These are phyloP conservation scores for Paralagenidium karlingii DNA, from an alignment of 352 stramenopile species.

Conservation along the genomic window DNA sequence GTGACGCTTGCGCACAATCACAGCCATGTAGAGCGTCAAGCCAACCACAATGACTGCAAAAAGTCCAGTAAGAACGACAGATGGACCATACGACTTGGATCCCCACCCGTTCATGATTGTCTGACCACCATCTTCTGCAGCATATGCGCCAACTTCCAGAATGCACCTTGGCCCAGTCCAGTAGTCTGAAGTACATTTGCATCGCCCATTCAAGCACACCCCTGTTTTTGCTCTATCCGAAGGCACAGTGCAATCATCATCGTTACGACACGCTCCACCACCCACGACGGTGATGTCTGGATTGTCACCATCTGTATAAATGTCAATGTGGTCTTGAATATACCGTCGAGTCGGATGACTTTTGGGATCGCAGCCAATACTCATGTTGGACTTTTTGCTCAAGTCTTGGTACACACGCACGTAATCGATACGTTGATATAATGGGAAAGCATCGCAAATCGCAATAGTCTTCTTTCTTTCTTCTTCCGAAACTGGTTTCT, in stretches of 20 bases:
- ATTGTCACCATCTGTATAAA: slow-evolving; percentile 9
- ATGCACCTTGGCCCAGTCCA: too few relatives aligned
- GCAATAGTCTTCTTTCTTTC: slow-evolving; percentile 2
- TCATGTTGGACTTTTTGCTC: slow-evolving; percentile 2
- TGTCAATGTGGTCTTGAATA: slow-evolving; percentile 9
- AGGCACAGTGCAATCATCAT: slow-evolving; percentile 10
- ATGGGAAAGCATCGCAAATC: slow-evolving; percentile 6
- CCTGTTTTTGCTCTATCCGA: slow-evolving; percentile 39
- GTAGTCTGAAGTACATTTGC: too few relatives aligned
- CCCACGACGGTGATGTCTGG: slow-evolving; percentile 1
- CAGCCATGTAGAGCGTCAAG: too few relatives aligned
- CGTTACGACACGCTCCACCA: slow-evolving; percentile 1
- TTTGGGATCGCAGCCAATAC: slow-evolving; percentile 9
- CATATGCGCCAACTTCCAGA: too few relatives aligned
- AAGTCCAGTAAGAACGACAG: too few relatives aligned
- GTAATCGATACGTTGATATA: slow-evolving; percentile 11
- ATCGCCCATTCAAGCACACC: slow-evolving; percentile 37
- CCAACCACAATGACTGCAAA: too few relatives aligned
- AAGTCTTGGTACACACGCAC: slow-evolving; percentile 14
- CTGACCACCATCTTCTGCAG: too few relatives aligned
- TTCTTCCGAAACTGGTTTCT: too few relatives aligned
- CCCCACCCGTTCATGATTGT: too few relatives aligned
- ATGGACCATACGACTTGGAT: too few relatives aligned
- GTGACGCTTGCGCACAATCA: too few relatives aligned
- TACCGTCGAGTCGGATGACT: slow-evolving; percentile 11